phyloP scores from a whole-genome alignment of 2,329 filamentous ascomycete genomes.

The Elsinoe perseae region DNA sequence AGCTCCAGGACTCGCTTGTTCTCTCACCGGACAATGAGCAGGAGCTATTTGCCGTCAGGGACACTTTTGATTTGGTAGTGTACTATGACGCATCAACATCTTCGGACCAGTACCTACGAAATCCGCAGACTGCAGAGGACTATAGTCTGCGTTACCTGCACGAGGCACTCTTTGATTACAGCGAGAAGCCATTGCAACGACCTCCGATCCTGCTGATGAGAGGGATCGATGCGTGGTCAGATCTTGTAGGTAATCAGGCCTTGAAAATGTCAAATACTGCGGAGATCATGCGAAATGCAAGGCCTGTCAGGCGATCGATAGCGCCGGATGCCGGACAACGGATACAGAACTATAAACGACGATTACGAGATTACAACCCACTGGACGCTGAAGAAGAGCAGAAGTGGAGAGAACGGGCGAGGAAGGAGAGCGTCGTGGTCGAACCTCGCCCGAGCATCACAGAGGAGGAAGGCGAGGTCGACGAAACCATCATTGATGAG shows the following conservation, averaged over 20 bases:
- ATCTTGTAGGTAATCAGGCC: conserved; percentile 66
- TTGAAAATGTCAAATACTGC: conserved; percentile 51
- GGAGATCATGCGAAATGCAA: conserved; percentile 40
- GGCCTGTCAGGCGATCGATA: conserved; percentile 46
- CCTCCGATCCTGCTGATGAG: conserved; percentile 72
- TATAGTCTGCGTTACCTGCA: conserved; percentile 61
- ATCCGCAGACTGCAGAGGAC: conserved; percentile 36
- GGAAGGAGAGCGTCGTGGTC: conserved; percentile 53
- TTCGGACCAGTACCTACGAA: conserved; percentile 50
- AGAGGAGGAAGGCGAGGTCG: conserved; percentile 29
- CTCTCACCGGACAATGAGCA: conserved; percentile 69
- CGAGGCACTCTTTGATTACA: conserved; percentile 76
- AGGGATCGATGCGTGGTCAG: conserved; percentile 78
- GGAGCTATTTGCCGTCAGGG: conserved; percentile 60
- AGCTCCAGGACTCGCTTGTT: conserved; percentile 60
- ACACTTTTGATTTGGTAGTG: conserved; percentile 78
- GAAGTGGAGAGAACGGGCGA: conserved; percentile 69
- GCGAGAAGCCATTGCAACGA: conserved; percentile 65
- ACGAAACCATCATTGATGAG: conserved; percentile 60
- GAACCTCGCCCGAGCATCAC: conserved; percentile 28
- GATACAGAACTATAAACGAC: conserved; percentile 48
- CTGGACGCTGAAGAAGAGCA: conserved; percentile 74
- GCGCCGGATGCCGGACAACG: conserved; percentile 39
- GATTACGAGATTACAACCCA: conserved; percentile 56
- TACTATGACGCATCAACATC: conserved; percentile 72